Conservation (phyloP, 495 filamentous ascomycete genomes). For the Xylaria nigripes region DNA sequence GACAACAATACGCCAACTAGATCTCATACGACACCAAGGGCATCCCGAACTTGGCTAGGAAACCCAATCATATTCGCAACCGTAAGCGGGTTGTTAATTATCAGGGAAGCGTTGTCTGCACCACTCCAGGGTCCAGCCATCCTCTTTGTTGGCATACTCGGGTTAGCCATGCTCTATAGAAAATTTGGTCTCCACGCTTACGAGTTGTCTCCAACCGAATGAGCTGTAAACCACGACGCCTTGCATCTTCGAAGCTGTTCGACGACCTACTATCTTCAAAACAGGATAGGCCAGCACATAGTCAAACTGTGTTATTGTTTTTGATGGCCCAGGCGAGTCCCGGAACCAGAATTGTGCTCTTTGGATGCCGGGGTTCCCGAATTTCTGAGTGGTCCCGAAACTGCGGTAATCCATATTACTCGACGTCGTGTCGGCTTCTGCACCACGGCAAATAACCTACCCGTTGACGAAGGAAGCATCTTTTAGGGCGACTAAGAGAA, state of each 20-base stretch:
- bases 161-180: conserved; percentile 20
- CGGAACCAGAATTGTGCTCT: not conserved
- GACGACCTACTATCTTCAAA: conserved; percentile 6
- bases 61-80: conserved; percentile 14
- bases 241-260: conserved; percentile 3
- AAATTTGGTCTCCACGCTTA: conserved; percentile 15
- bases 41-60: conserved; percentile 14
- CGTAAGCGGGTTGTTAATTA: conserved; percentile 14
- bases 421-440: conserved; percentile 17
- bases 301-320: conserved; percentile 4
- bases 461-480: conserved; percentile 5
- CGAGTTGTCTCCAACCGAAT: conserved; percentile 12
- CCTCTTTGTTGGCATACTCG: conserved; percentile 17
- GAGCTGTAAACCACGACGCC: conserved; percentile 12
- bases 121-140: conserved; percentile 18
- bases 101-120: conserved; percentile 19
- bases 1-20: conserved; percentile 3
- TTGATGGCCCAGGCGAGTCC: conserved; percentile 2
- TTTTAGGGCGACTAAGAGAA: conserved; percentile 3
- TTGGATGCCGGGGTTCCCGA: conserved; percentile 6
- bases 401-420: conserved; percentile 21
- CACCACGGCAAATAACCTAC: conserved; percentile 13
- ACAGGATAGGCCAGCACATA: not conserved
- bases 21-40: conserved; percentile 6
- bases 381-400: conserved; percentile 17